phyloP scores from a whole-genome alignment of 2,329 filamentous ascomycete genomes.

The Metarhizium album region DNA sequence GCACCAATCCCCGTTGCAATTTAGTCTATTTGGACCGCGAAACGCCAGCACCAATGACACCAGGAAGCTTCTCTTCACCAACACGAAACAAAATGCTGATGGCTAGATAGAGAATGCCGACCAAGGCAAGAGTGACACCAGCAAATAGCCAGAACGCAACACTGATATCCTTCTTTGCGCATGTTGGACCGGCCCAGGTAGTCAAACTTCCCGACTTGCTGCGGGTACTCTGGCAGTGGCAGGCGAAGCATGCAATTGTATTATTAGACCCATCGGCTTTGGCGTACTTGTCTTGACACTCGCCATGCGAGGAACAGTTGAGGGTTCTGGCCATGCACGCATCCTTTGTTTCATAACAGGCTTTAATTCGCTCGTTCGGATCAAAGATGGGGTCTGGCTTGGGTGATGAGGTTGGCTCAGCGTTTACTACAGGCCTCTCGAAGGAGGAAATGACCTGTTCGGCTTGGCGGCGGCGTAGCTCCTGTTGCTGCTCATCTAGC shows the following conservation, averaged over 20 bases:
- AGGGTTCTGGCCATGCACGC: conserved; percentile 60
- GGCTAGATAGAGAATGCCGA: conserved; percentile 56
- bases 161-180: conserved; percentile 86
- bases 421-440: conserved; percentile 16
- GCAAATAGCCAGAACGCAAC: conserved; percentile 80
- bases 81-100: conserved; percentile 74
- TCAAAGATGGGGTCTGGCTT: conserved; percentile 21
- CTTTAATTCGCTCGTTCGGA: conserved; percentile 41
- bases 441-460: conserved; percentile 35
- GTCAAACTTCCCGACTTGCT: conserved; percentile 49
- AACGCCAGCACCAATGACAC: conserved; percentile 93
- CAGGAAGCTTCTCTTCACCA: conserved; percentile 78
- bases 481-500: conserved; percentile 26
- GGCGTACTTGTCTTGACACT: conserved; percentile 58
- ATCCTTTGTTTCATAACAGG: conserved; percentile 63
- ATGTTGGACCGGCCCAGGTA: conserved; percentile 75
- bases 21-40: conserved; percentile 50
- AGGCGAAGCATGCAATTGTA: conserved; percentile 58
- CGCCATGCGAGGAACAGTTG: conserved; percentile 74
- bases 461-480: conserved; percentile 37
- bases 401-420: conserved; percentile 15
- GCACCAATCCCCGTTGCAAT: neutral
- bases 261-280: conserved; percentile 27
- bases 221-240: conserved; percentile 56
- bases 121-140: conserved; percentile 59